Conservation (phyloP, 2,329 filamentous ascomycete genomes). For the Aspergillus texensis region DNA sequence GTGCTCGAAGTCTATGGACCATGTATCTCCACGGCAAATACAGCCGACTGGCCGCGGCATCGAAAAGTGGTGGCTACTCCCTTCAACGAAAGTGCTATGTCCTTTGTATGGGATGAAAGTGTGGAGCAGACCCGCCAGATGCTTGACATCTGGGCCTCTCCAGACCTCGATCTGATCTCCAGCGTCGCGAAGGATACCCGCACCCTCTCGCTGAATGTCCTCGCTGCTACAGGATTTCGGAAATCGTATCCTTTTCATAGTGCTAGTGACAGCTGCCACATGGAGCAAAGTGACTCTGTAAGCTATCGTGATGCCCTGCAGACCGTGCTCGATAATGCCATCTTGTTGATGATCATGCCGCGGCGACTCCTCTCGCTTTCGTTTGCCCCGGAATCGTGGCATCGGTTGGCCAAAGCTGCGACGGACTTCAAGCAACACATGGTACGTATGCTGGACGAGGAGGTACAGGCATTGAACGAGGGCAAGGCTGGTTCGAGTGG, state of each 20-base stretch:
- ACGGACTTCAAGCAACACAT: slow-evolving; percentile 4
- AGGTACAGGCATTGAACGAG: not conserved
- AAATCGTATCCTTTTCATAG: slow-evolving; percentile 3
- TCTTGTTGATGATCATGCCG: slow-evolving; percentile 9
- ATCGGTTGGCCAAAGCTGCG: not conserved
- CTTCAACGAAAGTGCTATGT: slow-evolving; percentile 7
- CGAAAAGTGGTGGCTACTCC: slow-evolving; percentile 7
- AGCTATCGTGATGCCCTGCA: slow-evolving; percentile 8
- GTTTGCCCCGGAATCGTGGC: slow-evolving; percentile 3
- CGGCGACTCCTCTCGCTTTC: not conserved
- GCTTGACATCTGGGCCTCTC: not conserved
- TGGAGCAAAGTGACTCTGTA: not conserved
- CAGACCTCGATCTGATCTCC: not conserved
- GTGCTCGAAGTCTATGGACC: slow-evolving; percentile 9
- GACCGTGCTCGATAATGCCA: slow-evolving; percentile 10
- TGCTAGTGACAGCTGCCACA: not conserved
- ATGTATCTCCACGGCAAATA: slow-evolving; percentile 8
- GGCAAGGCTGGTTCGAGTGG: not conserved
- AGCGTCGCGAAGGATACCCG: slow-evolving; percentile 10
- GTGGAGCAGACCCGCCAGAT: slow-evolving; percentile 5
- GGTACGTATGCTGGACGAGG: slow-evolving; percentile 8
- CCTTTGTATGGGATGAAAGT: slow-evolving; percentile 9
- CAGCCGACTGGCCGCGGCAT: slow-evolving; percentile 6
- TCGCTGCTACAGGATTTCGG: slow-evolving; percentile 9
- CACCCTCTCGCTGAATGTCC: slow-evolving; percentile 7